These are phyloP conservation scores for Penicillium polonicum DNA, from an alignment of 2,329 filamentous ascomycete genomes.

Conservation along the genomic window DNA sequence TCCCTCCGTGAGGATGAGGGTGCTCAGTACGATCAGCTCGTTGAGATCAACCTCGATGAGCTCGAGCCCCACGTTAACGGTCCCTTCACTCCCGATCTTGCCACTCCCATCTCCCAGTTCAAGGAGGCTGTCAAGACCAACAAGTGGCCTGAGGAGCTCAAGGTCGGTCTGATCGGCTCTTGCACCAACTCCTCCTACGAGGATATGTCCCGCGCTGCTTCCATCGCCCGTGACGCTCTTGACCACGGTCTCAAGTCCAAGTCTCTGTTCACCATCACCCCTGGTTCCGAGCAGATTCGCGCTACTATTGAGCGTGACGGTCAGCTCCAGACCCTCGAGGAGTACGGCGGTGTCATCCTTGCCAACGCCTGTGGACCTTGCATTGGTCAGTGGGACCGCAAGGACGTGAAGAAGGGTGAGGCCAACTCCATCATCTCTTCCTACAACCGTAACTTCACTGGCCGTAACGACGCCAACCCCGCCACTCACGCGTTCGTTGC, in stretches of 20 bases:
- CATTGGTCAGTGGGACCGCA: constrained; percentile 94
- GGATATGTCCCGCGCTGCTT: constrained; percentile 92
- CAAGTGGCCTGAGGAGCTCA: constrained; percentile 93
- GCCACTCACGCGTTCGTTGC: constrained; percentile 92
- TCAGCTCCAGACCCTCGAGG: constrained; percentile 90
- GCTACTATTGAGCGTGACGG: constrained; percentile 89
- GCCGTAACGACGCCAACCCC: constrained; percentile 93
- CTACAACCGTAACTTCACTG: constrained; percentile 99
- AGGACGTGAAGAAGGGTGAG: constrained; percentile 90
- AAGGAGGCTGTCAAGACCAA: constrained; percentile 91
- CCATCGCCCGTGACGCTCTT: constrained; percentile 87
- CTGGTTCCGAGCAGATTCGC: constrained; percentile 94
- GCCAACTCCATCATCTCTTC: constrained; percentile 97
- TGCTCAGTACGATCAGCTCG: constrained; percentile 90
- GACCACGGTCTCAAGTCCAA: constrained; percentile 93
- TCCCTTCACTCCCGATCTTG: constrained; percentile 96
- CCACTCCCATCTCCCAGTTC: constrained; percentile 97
- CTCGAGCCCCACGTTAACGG: constrained; percentile 99
- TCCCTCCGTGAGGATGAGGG: constrained; percentile 86
- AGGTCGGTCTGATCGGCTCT: constrained; percentile 94
- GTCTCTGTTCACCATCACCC: constrained; percentile 89
- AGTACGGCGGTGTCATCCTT: constrained; percentile 90
- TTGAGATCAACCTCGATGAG: constrained; percentile 92
- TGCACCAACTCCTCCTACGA: constrained; percentile 91
- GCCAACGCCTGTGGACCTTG: constrained; percentile 93